Percentiles rank a stretch among this genome's conserved stretches.
phyloP scores from a whole-genome alignment of 495 filamentous ascomycete genomes.

The Aspergillus leporis region DNA sequence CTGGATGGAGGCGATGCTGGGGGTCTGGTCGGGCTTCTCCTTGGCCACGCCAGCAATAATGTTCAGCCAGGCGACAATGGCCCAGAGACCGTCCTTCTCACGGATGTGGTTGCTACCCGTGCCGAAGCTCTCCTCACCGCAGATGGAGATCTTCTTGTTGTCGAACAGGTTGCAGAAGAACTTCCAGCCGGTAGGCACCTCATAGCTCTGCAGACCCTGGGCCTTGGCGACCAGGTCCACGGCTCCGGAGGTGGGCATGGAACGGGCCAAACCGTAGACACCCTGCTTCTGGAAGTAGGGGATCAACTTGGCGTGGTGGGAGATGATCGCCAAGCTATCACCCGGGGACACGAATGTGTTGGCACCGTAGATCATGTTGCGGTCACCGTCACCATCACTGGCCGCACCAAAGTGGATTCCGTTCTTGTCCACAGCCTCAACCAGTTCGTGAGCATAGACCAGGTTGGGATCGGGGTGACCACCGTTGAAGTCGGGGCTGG shows the following conservation, averaged over 20 bases:
- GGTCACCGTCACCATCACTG: conserved; percentile 94
- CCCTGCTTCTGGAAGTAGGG: conserved; percentile 98
- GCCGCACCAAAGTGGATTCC: conserved; percentile 94
- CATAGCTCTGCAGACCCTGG: conserved; percentile 88
- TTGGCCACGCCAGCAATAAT: conserved; percentile 94
- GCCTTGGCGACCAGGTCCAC: conserved; percentile 94
- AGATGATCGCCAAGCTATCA: conserved; percentile 95
- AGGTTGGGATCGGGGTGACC: conserved; percentile 98
- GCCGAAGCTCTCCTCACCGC: conserved; percentile 96
- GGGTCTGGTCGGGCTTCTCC: conserved; percentile 67
- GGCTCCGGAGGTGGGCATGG: conserved; percentile 95
- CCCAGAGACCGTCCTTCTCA: conserved; percentile 98
- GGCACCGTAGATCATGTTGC: conserved; percentile 99
- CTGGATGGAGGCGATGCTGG: conserved; percentile 93
- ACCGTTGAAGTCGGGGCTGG: conserved; percentile 91
- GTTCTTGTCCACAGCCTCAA: conserved; percentile 89
- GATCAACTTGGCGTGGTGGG: conserved; percentile 89
- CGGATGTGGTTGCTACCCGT: conserved; percentile 99
- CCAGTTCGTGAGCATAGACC: conserved; percentile 94
- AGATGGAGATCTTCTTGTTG: conserved; percentile 96
- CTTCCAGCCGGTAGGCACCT: conserved; percentile 99
- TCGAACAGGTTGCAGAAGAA: conserved; percentile 99
- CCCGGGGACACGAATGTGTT: conserved; percentile 95
- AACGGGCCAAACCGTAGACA: conserved; percentile 89
- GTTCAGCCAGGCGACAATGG: conserved; percentile 95